Base-by-base conservation (phyloP, 106 monocot genomes). In the Dendrobium nobile region DNA sequence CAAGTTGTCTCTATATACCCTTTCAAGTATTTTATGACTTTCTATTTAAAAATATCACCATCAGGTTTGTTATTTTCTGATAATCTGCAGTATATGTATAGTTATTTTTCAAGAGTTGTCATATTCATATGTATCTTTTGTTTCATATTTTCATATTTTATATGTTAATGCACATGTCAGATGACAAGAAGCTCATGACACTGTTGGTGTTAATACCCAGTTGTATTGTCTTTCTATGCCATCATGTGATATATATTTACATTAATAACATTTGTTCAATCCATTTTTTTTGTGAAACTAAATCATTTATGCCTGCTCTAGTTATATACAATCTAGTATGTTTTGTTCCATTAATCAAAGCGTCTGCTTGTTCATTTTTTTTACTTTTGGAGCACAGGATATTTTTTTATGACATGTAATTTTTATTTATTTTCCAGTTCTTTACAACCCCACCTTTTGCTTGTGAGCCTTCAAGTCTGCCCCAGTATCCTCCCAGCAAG, bases 391-490 rank as follows among this genome's bases (percentile, higher is more conserved):
- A n/a, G 43, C 74, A 24, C 3, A 72, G 11, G 3, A 64, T 51
- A 13, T 70, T 40, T 15, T 72, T 40, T 72, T 6, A 9, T 40
- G 67, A 40, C 40, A 33, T 72, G 74, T 44, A 44, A 8, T 41
- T 37, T 74, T 37, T 37, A 37, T 41, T 74, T 41, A 43, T 42
- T 41, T 74, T 74, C 74, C 5, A 91, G 91, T 91, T 88, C 64
- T 91, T 91, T 79, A 87, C 83, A 5, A 85, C 87, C 6, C 75
- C 78, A 79, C 91, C 91, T 79, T 87, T 80, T 79, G 91, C 88
- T 54, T 91, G 91, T 78, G 91, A 91, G 15, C 88, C 91, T 45
- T 91, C 91, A 85, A 88, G 91, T 75, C 80, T 91, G 67, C 91
- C 91, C 41, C 89, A 91, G 73, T 83, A 83, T 83, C 83, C 83